Base-by-base conservation (phyloP, 2,329 filamentous ascomycete genomes). In the Penicillium sp. region DNA sequence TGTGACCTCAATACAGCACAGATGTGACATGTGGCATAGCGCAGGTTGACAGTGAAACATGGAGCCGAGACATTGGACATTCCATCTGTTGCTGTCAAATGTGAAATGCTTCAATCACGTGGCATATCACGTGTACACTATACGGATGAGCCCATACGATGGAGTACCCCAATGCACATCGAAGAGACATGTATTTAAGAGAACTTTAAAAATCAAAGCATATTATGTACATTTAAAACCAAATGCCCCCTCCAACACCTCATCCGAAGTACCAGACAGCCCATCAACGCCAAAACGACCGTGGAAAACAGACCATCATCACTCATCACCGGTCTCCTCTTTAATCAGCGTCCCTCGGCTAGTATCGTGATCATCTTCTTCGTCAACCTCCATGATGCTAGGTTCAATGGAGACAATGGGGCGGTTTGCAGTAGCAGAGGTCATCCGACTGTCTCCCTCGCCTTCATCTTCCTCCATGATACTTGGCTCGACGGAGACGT, bases 381-480 rank as follows among this genome's bases (percentile, higher is more conserved):
- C 71, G 42, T 75, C 71, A 29, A 72, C 72, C 43, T 75, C 70
- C 56, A 72, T 65, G 8, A 74, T 70, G 50, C 70, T 74, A 14
- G 68, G 69, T 45, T 76, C 69, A 9, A 71, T 57, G 1, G 67
- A 65, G 16, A 72, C 55, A 16, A 60, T 56, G 10, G 50, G 50
- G 0, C 65, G 65, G 22, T 64, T 61, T 21, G 58, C 53, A 13
- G 56, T 57, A 3, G 54, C 57, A 14, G 68, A 68, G 18, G 63
- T 62, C 22, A 71, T 54, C 9, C 65, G 66, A 16, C 63, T 67
- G 31, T 64, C 58, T 51, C 68, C 64, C 27, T 66, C 69, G 29
- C 50, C 63, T 53, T 70, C 70, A 6, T 67, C 68, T 34, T 73
- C 73, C 39, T 75, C 70, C 58, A 72, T 65, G n/a, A 74, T 70